Base-by-base conservation (phyloP, 139 green algal species). In the Chlamydomonas asymmetrica region DNA sequence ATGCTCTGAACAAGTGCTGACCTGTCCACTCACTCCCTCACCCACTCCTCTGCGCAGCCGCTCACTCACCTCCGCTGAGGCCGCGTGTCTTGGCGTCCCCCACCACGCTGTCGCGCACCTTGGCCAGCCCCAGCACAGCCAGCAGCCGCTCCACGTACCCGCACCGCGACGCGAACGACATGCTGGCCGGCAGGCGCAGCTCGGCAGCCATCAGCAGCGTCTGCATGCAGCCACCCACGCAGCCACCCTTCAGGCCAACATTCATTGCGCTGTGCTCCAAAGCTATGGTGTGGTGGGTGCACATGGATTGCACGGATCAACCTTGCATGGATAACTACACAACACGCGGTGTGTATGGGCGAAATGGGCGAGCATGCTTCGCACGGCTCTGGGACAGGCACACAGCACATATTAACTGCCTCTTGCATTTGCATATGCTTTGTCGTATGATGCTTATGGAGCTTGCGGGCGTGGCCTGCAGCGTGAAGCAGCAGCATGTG, bases 171-270 rank as follows among this genome's bases (percentile, higher is more conserved):
- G 50, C 82, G 2, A 57, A 22, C 2, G 49, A 62, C 50, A 82
- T 77, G 60, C 35, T 35, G 0, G 22, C 1, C 8, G 89, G 82
- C 74, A 94, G 71, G 31, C 90, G 89, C 75, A 98, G 83, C 56
- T 88, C 66, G 0, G 88, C 88, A 2, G 91, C 87, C 88, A 96
- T 91, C 49, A 57, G 85, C 41, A 98, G 83, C 5, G 94, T 98
- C 79, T 90, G 81, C 0, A 10, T 4, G 18, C 50, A 48, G n/a
- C 61, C 16, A 77, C 10, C 18, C 25, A 25, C 18, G n/a, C 9
- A 18, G n/a, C 57, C 57, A 37, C 20, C 9, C 29, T 25, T 20
- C 48, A 27, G 16, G 48, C 48, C 20, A 16, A 27, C 20, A 27
- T 20, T 27, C 16, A 16, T 56, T 20, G 20, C 16, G 48, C 16